These are phyloP conservation scores for Rhizopus delemar DNA, from an alignment of 371 early-diverging fungal species.

Conservation along the genomic window DNA sequence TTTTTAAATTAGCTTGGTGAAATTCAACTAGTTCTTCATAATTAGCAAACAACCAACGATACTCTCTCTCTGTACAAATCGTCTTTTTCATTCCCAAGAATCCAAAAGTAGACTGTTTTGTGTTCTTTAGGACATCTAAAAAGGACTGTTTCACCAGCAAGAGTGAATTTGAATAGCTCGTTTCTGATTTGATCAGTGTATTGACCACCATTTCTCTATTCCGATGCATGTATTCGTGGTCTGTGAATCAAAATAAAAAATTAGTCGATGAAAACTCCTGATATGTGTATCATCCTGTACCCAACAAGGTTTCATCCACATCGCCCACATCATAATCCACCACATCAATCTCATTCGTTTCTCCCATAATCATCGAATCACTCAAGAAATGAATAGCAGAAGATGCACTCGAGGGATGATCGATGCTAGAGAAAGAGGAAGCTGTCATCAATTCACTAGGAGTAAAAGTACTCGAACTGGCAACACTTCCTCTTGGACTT, in stretches of 20 bases:
- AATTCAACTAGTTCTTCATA: constrained; percentile 37
- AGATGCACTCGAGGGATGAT: constrained; percentile 3
- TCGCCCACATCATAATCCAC: constrained; percentile 8
- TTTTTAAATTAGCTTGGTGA: constrained; percentile 31
- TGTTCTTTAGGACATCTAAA: constrained; percentile 33
- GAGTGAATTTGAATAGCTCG: constrained; percentile 40
- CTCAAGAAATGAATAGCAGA: constrained; percentile 4
- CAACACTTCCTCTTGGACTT: constrained; percentile 11
- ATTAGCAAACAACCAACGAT: constrained; percentile 47
- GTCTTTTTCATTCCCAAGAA: constrained; percentile 44
- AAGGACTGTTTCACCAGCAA: constrained; percentile 32
- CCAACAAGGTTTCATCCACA: constrained; percentile 8
- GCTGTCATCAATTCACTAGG: not conserved
- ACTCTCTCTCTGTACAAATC: constrained; percentile 44
- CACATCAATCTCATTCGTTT: constrained; percentile 4
- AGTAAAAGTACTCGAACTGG: constrained; percentile 8
- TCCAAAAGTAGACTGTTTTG: constrained; percentile 32
- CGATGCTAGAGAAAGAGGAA: constrained; percentile 4
- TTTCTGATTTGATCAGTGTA: constrained; percentile 34
- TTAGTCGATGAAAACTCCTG: no score
- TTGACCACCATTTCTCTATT: constrained; percentile 41
- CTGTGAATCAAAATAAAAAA: constrained; percentile 16
- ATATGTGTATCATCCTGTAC: not conserved
- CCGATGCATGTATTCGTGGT: constrained; percentile 40
- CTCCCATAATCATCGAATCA: constrained; percentile 2